Evolutionary conservation across 2,329 filamentous ascomycete species (phyloP).

Genomic region (Colletotrichum sidae): DNA sequence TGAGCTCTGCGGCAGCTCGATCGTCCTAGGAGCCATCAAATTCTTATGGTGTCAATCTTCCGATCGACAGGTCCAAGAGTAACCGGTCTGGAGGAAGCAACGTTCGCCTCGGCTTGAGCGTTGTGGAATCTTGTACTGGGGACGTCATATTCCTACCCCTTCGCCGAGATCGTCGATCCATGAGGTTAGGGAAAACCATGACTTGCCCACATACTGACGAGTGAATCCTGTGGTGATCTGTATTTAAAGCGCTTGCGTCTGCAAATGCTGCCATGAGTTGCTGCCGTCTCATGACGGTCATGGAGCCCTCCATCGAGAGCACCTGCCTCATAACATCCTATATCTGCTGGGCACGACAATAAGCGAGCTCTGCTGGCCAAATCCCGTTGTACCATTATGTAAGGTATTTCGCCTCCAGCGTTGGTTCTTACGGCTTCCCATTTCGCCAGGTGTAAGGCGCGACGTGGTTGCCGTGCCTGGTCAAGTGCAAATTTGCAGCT

Average conservation of each 20-base stretch:
- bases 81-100: conserved; percentile 72
- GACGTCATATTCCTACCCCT: conserved; percentile 91
- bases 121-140: conserved; percentile 66
- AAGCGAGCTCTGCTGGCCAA: too few relatives aligned
- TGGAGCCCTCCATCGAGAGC: too few relatives aligned
- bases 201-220: conserved; percentile 70
- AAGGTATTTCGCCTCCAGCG: too few relatives aligned
- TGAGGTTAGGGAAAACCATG: conserved; percentile 96
- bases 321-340: too few relatives aligned
- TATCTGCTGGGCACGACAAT: too few relatives aligned
- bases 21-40: conserved; percentile 82
- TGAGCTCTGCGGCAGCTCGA: conserved; percentile 87
- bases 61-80: conserved; percentile 96
- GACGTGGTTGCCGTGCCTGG: conserved; percentile 12
- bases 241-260: too few relatives aligned
- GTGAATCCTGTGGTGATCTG: neutral
- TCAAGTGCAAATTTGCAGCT: conserved; percentile 13
- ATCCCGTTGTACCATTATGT: too few relatives aligned
- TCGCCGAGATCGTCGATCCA: conserved; percentile 88
- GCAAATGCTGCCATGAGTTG: too few relatives aligned
- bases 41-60: conserved; percentile 83
- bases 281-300: too few relatives aligned
- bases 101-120: conserved; percentile 78
- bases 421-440: too few relatives aligned
- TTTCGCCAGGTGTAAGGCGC: neutral